Percentiles rank a stretch among this genome's conserved stretches.
phyloP scores from a whole-genome alignment of 805 yeast genomes.

The Saturnispora quitensis region DNA sequence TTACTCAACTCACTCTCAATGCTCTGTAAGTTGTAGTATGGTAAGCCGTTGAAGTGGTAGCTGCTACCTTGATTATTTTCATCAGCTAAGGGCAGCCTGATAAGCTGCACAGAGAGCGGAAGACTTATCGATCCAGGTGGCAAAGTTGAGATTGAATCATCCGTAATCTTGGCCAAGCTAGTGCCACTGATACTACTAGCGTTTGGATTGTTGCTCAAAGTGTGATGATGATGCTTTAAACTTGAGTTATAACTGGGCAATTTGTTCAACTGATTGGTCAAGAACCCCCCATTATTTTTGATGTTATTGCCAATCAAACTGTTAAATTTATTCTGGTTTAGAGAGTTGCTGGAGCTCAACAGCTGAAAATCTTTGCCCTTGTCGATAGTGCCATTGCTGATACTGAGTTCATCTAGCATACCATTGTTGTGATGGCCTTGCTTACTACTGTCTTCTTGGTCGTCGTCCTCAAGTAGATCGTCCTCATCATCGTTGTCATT shows the following conservation, averaged over 20 bases:
- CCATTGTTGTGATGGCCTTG: neutral
- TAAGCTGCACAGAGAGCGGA: conserved; percentile 20
- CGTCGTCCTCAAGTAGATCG: neutral
- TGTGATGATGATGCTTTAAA: conserved; percentile 25
- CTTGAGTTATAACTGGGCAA: conserved; percentile 29
- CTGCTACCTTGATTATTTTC: conserved; percentile 15
- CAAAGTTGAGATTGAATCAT: conserved; percentile 19
- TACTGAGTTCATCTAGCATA: neutral
- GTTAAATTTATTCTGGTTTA: neutral
- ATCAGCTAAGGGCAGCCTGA: conserved; percentile 22
- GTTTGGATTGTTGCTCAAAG: neutral
- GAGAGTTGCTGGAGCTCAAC: neutral
- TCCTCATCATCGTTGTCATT: neutral
- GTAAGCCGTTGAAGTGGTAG: conserved; percentile 32
- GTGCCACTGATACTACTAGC: neutral
- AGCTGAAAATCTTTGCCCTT: neutral
- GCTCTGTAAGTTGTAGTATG: conserved; percentile 29
- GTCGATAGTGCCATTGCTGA: neutral
- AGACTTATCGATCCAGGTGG: conserved; percentile 18
- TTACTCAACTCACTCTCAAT: conserved; percentile 18
- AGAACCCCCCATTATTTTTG: conserved; percentile 26
- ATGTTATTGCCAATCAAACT: conserved; percentile 29
- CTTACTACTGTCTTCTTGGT: neutral
- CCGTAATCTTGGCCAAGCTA: conserved; percentile 18
- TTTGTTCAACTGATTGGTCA: conserved; percentile 24